Conservation (phyloP, 371 early-diverging fungal species). For the Mucor circinelloides region DNA sequence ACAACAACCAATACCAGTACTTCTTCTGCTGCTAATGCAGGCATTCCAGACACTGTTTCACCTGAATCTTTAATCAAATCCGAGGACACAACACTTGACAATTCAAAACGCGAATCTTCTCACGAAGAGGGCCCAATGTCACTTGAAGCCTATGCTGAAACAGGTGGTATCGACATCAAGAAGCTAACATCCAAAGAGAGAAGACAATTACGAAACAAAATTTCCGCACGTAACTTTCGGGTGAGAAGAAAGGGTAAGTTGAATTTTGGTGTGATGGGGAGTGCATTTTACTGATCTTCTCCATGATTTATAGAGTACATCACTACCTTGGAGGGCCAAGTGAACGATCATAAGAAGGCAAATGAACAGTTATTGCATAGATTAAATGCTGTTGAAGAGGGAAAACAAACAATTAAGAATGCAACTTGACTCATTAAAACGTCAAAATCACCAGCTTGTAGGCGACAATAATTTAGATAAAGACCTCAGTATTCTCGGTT, state of each 20-base stretch:
- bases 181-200: slow-evolving; percentile 39
- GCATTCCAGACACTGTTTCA: slow-evolving; percentile 24
- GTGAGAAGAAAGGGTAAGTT: slow-evolving; percentile 36
- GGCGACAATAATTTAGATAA: slow-evolving; percentile 24
- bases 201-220: slow-evolving; percentile 36
- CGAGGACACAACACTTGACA: neutral
- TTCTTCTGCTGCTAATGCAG: neutral
- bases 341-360: slow-evolving; percentile 61
- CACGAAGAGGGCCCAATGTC: slow-evolving; percentile 21
- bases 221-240: slow-evolving; percentile 39
- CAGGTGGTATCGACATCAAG: slow-evolving; percentile 41
- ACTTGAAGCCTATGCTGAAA: slow-evolving; percentile 29
- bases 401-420: slow-evolving; percentile 58
- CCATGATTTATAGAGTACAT: slow-evolving; percentile 64
- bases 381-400: slow-evolving; percentile 42
- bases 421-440: slow-evolving; percentile 44
- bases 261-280: neutral
- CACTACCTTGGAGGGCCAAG: slow-evolving; percentile 53
- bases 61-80: slow-evolving; percentile 26
- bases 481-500: slow-evolving; percentile 31
- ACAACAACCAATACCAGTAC: neutral
- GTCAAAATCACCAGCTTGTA: slow-evolving; percentile 25
- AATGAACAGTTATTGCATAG: slow-evolving; percentile 45
- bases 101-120: slow-evolving; percentile 10
- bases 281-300: neutral